Percentiles rank a stretch among this genome's conserved stretches.
phyloP scores from a whole-genome alignment of 1,284 basidiomycete species.

The Leccinum fuscescens region DNA sequence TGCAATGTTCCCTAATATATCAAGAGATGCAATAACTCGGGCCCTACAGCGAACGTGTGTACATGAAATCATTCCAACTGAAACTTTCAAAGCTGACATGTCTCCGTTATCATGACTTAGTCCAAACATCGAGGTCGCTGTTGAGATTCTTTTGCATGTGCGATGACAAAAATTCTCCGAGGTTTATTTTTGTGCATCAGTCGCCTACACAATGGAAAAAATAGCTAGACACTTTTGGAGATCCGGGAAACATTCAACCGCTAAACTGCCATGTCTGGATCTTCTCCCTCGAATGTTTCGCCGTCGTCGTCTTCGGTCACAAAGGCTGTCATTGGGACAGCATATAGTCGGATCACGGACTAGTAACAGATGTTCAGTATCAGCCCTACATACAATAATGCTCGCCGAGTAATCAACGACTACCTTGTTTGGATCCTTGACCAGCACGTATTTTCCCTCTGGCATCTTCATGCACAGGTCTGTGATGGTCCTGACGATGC shows the following conservation, averaged over 20 bases:
- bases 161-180: slow-evolving; percentile 11
- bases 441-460: slow-evolving; percentile 93
- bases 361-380: slow-evolving; percentile 34
- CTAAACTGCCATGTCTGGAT: slow-evolving; percentile 38
- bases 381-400: slow-evolving; percentile 1
- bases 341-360: slow-evolving; percentile 93
- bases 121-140: slow-evolving; percentile 75
- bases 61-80: neutral
- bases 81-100: slow-evolving; percentile 9
- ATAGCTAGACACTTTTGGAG: slow-evolving; percentile 7
- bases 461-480: slow-evolving; percentile 93
- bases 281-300: slow-evolving; percentile 50
- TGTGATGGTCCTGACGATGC: slow-evolving; percentile 92
- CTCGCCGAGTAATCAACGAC: slow-evolving; percentile 1
- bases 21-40: slow-evolving; percentile 71
- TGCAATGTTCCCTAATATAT: slow-evolving; percentile 81
- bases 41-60: slow-evolving; percentile 81
- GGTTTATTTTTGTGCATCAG: neutral
- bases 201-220: neutral
- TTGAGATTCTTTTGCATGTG: slow-evolving; percentile 70
- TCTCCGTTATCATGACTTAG: slow-evolving; percentile 35
- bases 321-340: slow-evolving; percentile 87
- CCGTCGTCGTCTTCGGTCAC: slow-evolving; percentile 63
- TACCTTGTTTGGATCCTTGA: slow-evolving; percentile 97
- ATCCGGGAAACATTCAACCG: slow-evolving; percentile 2